Base-by-base conservation (phyloP, 176 grass and related monocot genomes). In the Oryza glaberrima region DNA sequence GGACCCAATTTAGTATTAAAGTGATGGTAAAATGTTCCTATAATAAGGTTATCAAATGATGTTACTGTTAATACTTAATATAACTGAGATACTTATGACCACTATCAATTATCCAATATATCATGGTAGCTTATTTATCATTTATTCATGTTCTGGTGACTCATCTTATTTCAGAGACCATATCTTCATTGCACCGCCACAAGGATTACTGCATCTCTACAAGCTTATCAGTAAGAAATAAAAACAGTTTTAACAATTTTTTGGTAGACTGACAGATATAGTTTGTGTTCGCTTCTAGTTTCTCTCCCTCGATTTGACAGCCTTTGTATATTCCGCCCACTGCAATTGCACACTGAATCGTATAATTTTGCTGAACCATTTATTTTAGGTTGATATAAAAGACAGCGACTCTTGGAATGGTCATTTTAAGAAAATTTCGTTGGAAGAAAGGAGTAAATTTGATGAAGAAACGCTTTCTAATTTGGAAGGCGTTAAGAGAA, bases 391-490 rank as follows among this genome's bases (percentile, higher is more conserved):
- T 36, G 47, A 67, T 74, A 46, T 73, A 15, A 67, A 84, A 83
- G 81, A 9, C 12, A 11, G 0, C 35, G 9, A 73, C 35, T 79
- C 75, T 11, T 88, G 75, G 75, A 69, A 88, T 75, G 34, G 45
- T 26, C 47, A 68, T 9, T 88, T 84, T 13, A 76, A 84, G 7
- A 84, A 67, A 41, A 41, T 8, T 5, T 78, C 86, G 65, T 38
- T 83, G 0, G 48, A 80, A 38, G 87, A 89, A 49, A 78, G 81
- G 58, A 79, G 28, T 13, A 83, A 67, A 67, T 83, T 88, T 73
- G 81, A 88, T 58, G 81, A 88, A 54, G 60, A 84, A 79, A 88
- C 87, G n/a, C 81, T 79, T 2, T 85, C 22, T 35, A 83, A 79
- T 12, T 30, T 88, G 81, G 58, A 88, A 5, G 86, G 87, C 16